phyloP scores from a whole-genome alignment of 192 early-diverging fungal genomes.

The Geranomyces variabilis region DNA sequence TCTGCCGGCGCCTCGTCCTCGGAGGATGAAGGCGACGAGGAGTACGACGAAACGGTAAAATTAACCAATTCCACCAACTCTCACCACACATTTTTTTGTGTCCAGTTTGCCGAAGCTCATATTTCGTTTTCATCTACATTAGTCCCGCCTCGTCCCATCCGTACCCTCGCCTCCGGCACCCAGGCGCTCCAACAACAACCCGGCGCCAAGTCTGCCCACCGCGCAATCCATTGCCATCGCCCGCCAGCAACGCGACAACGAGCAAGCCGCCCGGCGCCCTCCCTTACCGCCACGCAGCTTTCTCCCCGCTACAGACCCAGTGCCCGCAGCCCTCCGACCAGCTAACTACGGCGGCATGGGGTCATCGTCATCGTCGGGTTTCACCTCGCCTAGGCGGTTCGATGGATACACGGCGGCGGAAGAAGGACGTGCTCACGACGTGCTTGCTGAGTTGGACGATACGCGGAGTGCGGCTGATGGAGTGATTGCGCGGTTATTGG shows the following conservation, averaged over 20 bases:
- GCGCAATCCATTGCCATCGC: background rate
- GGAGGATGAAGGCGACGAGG: background rate
- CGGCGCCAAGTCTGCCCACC: background rate
- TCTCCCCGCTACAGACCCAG: background rate
- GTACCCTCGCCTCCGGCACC: background rate
- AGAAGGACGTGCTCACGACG: background rate
- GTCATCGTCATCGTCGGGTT: no score
- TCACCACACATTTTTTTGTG: background rate
- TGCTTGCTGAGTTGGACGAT: background rate
- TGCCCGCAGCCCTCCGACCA: background rate
- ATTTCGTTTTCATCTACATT: background rate
- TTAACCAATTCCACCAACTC: no score
- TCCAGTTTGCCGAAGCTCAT: background rate
- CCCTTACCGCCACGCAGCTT: background rate
- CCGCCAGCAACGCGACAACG: background rate
- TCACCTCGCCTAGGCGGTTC: no score
- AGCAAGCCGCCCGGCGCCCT: background rate
- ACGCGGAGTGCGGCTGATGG: background rate
- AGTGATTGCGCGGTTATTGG: constrained; percentile 1
- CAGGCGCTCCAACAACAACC: background rate
- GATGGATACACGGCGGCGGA: background rate
- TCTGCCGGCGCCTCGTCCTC: constrained; percentile 3
- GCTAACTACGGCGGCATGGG: background rate
- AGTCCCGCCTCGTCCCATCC: constrained; percentile 1
- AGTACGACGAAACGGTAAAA: constrained; percentile 9